A percentile compares a stretch with the other conserved stretches of the same genome.
phyloP scores from a whole-genome alignment of 768 basidiomycete species.

The Trametes cinnabarina region DNA sequence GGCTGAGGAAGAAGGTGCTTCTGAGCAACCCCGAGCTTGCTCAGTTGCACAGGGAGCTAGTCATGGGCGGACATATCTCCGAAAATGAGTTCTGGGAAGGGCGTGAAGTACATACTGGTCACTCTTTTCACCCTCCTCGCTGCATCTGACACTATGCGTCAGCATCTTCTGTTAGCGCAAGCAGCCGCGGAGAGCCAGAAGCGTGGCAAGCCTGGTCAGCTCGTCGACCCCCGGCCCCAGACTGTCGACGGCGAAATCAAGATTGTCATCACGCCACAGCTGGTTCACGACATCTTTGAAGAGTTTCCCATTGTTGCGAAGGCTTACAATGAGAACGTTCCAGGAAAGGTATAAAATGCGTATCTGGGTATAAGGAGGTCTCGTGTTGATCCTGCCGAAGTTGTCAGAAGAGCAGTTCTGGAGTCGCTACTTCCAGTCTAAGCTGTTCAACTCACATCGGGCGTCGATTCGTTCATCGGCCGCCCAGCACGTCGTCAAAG shows the following conservation, averaged over 20 bases:
- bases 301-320: conserved; percentile 94
- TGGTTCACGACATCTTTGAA: conserved; percentile 95
- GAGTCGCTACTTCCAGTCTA: conserved; percentile 95
- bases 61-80: conserved; percentile 78
- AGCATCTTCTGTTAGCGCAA: conserved; percentile 79
- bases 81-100: conserved; percentile 98
- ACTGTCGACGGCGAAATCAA: conserved; percentile 86
- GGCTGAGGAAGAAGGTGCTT: conserved; percentile 76
- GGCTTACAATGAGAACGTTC: conserved; percentile 92
- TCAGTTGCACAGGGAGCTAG: conserved; percentile 82
- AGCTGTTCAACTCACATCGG: conserved; percentile 91
- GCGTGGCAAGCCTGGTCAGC: conserved; percentile 79
- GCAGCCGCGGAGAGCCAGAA: conserved; percentile 69
- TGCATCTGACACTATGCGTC: conserved; percentile 27
- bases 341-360: conserved; percentile 57
- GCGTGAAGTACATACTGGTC: conserved; percentile 61
- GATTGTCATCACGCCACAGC: conserved; percentile 85
- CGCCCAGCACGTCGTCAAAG: conserved; percentile 79
- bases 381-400: conserved; percentile 39
- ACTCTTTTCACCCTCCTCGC: conserved; percentile 13
- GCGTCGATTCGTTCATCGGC: conserved; percentile 89
- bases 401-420: conserved; percentile 91
- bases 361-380: not conserved
- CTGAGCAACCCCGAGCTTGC: conserved; percentile 76
- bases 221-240: conserved; percentile 87